These are phyloP conservation scores for Fusarium illudens DNA, from an alignment of 2,329 filamentous ascomycete species.

Conservation along the genomic window DNA sequence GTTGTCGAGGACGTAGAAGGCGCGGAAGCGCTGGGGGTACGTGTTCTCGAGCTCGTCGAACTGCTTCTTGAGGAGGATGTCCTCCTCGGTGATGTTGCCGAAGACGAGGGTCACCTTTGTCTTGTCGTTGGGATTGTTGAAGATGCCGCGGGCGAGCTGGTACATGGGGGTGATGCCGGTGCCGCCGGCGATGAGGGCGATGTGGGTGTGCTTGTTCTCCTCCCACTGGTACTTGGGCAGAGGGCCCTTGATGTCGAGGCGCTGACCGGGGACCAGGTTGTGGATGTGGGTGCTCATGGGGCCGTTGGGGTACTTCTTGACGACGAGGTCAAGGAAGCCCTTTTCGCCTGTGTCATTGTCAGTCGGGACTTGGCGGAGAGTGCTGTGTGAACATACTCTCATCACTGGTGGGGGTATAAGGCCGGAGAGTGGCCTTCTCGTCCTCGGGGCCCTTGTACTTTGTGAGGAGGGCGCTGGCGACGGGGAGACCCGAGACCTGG, in stretches of 20 bases:
- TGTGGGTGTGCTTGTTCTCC: constrained; percentile 91
- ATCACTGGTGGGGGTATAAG: constrained; percentile 92
- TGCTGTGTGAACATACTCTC: constrained; percentile 65
- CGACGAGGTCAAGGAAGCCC: constrained; percentile 86
- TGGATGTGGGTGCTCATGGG: constrained; percentile 93
- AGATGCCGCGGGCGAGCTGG: constrained; percentile 89
- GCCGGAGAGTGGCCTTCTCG: constrained; percentile 86
- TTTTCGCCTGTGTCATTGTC: constrained; percentile 63
- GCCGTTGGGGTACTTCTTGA: constrained; percentile 91
- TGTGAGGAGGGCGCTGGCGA: constrained; percentile 89
- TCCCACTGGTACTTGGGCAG: constrained; percentile 93
- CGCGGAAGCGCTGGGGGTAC: constrained; percentile 93
- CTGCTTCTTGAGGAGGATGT: constrained; percentile 91
- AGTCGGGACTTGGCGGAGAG: constrained; percentile 2
- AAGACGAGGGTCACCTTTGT: constrained; percentile 97
- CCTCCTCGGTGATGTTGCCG: constrained; percentile 87
- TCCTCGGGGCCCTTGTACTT: constrained; percentile 87
- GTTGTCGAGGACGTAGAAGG: constrained; percentile 92
- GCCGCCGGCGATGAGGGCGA: constrained; percentile 88
- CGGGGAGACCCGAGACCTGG: constrained; percentile 80
- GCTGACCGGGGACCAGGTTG: constrained; percentile 81
- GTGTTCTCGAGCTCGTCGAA: constrained; percentile 89
- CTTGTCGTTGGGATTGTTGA: constrained; percentile 95
- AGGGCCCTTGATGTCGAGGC: constrained; percentile 91
- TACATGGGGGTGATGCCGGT: constrained; percentile 99